Evolutionary conservation across 495 filamentous ascomycete species (phyloP), one percentile per base, ranked within the genome.

Genomic region (Talaromyces nanjingensis): DNA sequence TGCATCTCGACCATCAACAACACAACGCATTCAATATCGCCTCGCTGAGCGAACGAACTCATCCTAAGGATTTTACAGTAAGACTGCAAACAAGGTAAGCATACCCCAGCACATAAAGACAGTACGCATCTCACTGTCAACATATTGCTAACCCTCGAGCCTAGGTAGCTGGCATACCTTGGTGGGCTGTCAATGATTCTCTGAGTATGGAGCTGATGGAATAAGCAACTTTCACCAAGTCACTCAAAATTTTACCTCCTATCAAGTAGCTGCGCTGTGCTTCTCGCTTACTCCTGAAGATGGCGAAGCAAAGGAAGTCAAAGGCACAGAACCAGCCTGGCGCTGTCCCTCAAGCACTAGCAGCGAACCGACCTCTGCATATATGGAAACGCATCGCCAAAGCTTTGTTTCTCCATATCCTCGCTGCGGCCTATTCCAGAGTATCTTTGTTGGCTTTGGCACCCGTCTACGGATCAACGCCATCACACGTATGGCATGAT

Each of bases 381-480:
- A 6, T 11, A 34, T 42, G 59, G 59, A 45, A 34, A 16, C 6
- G n/a, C 45, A 11, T 53, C 27, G 4, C 20, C 24, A 45, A 68
- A 53, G 80, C 74, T 24, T 63, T 76, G 59, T 68, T 74, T 6
- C 72, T 92, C 58, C 80, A 96, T 65, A 65, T 83, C 24, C 81
- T 94, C 53, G 81, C 87, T n/a, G 92, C 90, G 1, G 71, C 89
- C 54, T 89, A 84, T 65, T 90, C 91, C 22, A 86, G 86, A 62
- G 84, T 91, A 60, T 94, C 91, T 25, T 81, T 89, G 67, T 77
- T 91, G 65, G 85, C 81, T 6, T 75, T 98, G 37, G 87, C 90
- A 22, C 94, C 93, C 2, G 89, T 93, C 22, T 98, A 96, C 76
- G 93, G 93, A 24, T 83, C 87, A 16, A 87, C 92, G 24, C 87